phyloP scores from a whole-genome alignment of 495 filamentous ascomycete genomes.

The Immersiella caudata region DNA sequence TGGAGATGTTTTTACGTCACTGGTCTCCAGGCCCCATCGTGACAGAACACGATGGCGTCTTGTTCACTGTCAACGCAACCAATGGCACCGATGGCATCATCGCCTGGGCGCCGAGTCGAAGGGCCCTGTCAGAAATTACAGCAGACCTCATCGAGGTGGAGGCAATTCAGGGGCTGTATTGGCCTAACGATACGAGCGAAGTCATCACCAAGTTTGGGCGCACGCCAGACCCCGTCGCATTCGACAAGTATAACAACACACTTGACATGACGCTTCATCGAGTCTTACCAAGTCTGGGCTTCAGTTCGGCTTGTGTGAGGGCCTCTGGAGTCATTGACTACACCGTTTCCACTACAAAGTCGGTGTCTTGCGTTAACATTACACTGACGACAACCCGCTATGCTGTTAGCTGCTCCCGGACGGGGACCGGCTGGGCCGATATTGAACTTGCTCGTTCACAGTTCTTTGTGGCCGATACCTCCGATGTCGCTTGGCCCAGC shows the following conservation, averaged over 20 bases:
- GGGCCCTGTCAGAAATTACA: neutral
- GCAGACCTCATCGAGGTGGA: neutral
- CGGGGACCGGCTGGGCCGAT: neutral
- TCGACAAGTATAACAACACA: neutral
- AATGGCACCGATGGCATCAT: neutral
- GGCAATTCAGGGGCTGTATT: neutral
- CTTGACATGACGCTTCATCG: neutral
- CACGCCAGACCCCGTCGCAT: neutral
- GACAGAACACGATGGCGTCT: neutral
- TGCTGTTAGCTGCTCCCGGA: neutral
- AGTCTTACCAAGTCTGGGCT: neutral
- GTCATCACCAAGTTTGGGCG: neutral
- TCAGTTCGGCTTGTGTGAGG: neutral
- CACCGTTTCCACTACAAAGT: neutral
- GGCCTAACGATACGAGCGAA: neutral
- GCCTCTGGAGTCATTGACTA: neutral
- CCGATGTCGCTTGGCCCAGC: neutral
- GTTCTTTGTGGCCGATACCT: neutral
- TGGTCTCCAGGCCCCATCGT: neutral
- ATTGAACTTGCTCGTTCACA: neutral
- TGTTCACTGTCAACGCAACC: slow-evolving; percentile 7
- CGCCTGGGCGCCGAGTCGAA: neutral
- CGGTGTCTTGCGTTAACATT: neutral
- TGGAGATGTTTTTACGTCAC: neutral
- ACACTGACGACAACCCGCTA: neutral